Evolutionary conservation across 129 eudicot genomes (phyloP), one percentile per base, ranked within the genome.

Genomic region (Tagetes patula): DNA sequence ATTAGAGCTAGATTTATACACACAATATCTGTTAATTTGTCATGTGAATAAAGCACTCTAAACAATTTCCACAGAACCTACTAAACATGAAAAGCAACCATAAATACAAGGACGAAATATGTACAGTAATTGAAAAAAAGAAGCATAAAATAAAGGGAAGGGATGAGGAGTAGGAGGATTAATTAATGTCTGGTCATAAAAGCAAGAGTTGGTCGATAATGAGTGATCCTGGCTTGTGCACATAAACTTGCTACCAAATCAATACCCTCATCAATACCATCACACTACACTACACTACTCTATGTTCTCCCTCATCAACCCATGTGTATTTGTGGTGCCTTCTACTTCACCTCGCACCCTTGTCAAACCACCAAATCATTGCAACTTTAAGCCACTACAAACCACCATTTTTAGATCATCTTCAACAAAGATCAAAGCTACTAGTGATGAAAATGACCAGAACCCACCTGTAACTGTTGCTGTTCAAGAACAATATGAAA

Each of bases 361-460:
- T 53, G 53, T 43, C 63, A 66, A 47, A 61, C 70, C 86, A 70
- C 81, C 67, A 41, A 71, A 4, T 63, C 70, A 58, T 39, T 45
- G 32, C 38, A 69, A 56, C 55, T 61, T 36, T 37, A 61, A 13
- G 10, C 63, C 72, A 34, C 46, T 52, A 50, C 52, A 36, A 30
- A 45, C 54, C 50, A 55, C 36, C 74, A 12, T 52, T 69, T 77
- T 72, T 31, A 80, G 42, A 77, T 52, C 71, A 12, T 56, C 80
- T 20, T 1, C 33, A 36, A 38, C 52, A 38, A 54, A 42, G 36
- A 58, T 67, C 68, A 86, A 82, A 86, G 88, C 86, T 49, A 47
- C 82, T 47, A 75, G 82, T 67, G 88, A 84, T 73, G 88, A 71
- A 30, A 67, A 67, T 39, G 39, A 30, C 69, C 79, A 64, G 47